Evolutionary conservation across 108 stramenopile genomes (phyloP).

Genomic region (Cafeteria roenbergensis): DNA sequence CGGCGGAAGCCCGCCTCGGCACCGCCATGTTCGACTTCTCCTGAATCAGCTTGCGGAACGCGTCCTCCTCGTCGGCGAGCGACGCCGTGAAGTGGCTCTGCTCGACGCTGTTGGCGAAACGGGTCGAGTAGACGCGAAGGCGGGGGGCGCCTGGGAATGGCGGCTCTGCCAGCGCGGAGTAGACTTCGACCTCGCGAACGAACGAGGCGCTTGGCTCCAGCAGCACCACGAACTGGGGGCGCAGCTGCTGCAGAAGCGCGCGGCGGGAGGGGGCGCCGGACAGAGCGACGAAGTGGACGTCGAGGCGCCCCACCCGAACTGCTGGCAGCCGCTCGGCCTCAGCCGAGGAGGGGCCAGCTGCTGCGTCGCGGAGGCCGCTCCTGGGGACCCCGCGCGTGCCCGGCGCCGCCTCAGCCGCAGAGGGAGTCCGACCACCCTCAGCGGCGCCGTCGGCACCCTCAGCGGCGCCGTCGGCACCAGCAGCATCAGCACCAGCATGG

Average conservation of each 20-base stretch:
- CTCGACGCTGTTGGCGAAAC: conserved; percentile 80
- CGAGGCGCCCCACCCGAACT: conserved; percentile 29
- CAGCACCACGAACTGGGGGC: conserved; percentile 64
- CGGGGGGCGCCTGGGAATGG: conserved; percentile 26
- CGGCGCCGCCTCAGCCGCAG: too few relatives aligned
- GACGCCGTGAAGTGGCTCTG: conserved; percentile 72
- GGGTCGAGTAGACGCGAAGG: conserved; percentile 66
- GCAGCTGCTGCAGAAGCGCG: conserved; percentile 52
- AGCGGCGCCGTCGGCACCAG: too few relatives aligned
- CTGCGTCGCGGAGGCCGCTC: too few relatives aligned
- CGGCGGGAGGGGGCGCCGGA: conserved; percentile 49
- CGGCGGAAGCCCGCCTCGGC: conserved; percentile 10
- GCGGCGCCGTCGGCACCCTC: too few relatives aligned
- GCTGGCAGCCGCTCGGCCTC: conserved; percentile 30
- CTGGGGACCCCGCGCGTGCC: too few relatives aligned
- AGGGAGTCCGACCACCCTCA: too few relatives aligned
- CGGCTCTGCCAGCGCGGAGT: too few relatives aligned
- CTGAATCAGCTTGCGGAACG: conserved; percentile 78
- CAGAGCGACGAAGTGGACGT: conserved; percentile 48
- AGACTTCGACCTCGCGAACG: conserved; percentile 70
- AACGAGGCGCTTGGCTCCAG: conserved; percentile 74
- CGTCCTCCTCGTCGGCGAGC: conserved; percentile 69
- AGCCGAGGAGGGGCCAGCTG: too few relatives aligned
- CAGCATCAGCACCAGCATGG: too few relatives aligned
- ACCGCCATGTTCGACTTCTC: conserved; percentile 76